These are phyloP conservation scores for Simmondsia chinensis DNA, from an alignment of 148 eudicot genomes.

Conservation along the genomic window DNA sequence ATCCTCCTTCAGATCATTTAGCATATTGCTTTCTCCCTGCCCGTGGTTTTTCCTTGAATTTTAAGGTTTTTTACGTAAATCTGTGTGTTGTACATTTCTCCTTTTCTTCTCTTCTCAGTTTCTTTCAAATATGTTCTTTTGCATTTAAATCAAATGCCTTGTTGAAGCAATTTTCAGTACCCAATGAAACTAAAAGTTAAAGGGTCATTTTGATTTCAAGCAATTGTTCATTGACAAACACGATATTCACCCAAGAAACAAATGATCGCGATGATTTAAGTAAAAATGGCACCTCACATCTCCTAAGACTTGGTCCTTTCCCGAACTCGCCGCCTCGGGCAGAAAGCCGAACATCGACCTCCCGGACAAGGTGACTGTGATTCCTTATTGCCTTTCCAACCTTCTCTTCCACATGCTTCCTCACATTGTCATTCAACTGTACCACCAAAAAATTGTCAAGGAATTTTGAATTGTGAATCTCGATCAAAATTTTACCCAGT, in stretches of 20 bases:
- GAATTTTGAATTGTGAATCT: not conserved
- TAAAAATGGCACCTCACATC: slow-evolving; percentile 60
- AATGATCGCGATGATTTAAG: slow-evolving; percentile 1
- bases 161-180: no score
- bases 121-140: no score
- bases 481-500: not conserved
- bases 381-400: slow-evolving; percentile 67
- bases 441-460: not conserved
- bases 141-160: no score
- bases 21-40: no score
- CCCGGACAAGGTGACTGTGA: slow-evolving; percentile 76
- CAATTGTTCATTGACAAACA: no score
- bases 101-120: no score
- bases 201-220: no score
- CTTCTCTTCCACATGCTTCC: slow-evolving; percentile 69
- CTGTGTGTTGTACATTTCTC: no score
- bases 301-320: slow-evolving; percentile 64
- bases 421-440: slow-evolving; percentile 46
- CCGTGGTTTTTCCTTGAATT: no score
- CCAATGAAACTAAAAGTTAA: no score
- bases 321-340: slow-evolving; percentile 79
- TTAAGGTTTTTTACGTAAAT: no score
- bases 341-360: slow-evolving; percentile 86
- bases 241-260: not conserved
- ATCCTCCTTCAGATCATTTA: no score